Percentiles rank a stretch among this genome's conserved stretches.
phyloP scores from a whole-genome alignment of 116 monocot genomes.

The Trichopus zeylanicus region DNA sequence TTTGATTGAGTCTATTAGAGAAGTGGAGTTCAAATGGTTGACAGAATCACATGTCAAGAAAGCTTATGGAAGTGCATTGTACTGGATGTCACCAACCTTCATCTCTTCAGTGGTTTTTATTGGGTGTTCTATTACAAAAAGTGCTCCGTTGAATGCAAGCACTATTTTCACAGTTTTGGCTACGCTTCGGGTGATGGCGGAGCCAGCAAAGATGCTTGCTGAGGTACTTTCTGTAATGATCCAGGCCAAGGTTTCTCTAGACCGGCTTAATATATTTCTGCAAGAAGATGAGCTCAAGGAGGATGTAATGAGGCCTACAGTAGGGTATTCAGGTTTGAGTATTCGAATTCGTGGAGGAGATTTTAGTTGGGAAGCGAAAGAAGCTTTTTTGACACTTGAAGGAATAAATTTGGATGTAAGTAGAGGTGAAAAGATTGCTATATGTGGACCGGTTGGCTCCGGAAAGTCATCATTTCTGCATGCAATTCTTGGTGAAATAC shows the following conservation, averaged over 20 bases:
- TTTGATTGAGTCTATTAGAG: constrained; percentile 19
- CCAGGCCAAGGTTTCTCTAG: constrained; percentile 48
- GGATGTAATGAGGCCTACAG: constrained; percentile 12
- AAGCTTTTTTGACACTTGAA: constrained; percentile 20
- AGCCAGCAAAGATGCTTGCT: constrained; percentile 40
- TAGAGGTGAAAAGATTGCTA: constrained; percentile 38
- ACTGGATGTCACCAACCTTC: constrained; percentile 39
- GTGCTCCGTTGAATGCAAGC: constrained; percentile 24
- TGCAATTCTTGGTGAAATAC: constrained; percentile 65
- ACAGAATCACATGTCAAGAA: constrained; percentile 23
- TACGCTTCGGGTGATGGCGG: constrained; percentile 33
- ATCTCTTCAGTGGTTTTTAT: constrained; percentile 33
- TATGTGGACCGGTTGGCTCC: constrained; percentile 57
- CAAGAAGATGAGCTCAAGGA: constrained; percentile 47
- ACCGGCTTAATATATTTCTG: constrained; percentile 47
- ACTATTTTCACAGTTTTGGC: constrained; percentile 42
- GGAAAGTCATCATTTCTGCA: constrained; percentile 49
- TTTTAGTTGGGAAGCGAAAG: constrained; percentile 39
- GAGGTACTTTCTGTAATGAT: constrained; percentile 39
- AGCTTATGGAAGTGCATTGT: constrained; percentile 25
- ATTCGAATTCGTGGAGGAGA: constrained; percentile 21
- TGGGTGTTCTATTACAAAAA: constrained; percentile 10
- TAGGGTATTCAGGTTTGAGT: constrained; percentile 2
- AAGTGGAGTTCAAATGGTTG: constrained; percentile 36
- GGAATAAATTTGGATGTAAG: constrained; percentile 23